Evolutionary conservation across 139 green algal species (phyloP).

Genomic region (Chlamydomonas schloesseri): DNA sequence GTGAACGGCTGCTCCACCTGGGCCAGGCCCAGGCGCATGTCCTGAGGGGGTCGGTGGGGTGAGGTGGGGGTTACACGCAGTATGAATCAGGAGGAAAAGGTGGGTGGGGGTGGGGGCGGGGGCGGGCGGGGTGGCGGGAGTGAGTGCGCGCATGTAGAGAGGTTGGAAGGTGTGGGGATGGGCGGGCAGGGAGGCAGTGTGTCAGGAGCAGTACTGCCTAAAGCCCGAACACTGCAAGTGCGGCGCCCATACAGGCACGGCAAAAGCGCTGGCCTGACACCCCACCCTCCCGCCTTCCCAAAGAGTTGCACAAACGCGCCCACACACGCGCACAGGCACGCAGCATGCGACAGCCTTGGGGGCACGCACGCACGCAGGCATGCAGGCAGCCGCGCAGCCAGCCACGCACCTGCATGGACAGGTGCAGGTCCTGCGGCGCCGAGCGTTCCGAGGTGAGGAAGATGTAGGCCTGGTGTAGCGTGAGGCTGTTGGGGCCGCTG

Average conservation of each 20-base stretch:
- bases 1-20: slow-evolving; percentile 43
- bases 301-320: too few species aligned
- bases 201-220: too few species aligned
- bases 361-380: not conserved
- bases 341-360: too few species aligned
- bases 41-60: not conserved
- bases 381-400: not conserved
- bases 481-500: slow-evolving; percentile 39
- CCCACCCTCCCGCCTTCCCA: too few species aligned
- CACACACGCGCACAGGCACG: too few species aligned
- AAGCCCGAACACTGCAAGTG: too few species aligned
- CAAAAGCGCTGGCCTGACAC: too few species aligned
- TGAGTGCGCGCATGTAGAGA: too few species aligned
- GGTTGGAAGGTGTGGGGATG: too few species aligned
- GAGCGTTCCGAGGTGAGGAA: slow-evolving; percentile 45
- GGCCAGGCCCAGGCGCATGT: slow-evolving; percentile 29
- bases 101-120: not conserved
- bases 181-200: too few species aligned
- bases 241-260: too few species aligned
- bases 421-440: slow-evolving; percentile 43
- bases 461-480: slow-evolving; percentile 55
- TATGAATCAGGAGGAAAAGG: too few species aligned
- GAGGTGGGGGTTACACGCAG: not conserved
- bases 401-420: slow-evolving; percentile 29
- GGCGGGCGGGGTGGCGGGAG: not conserved